Evolutionary conservation across 352 stramenopile genomes (phyloP), one percentile per base, ranked within the genome.

Genomic region (Globisporangium orthogonon): DNA sequence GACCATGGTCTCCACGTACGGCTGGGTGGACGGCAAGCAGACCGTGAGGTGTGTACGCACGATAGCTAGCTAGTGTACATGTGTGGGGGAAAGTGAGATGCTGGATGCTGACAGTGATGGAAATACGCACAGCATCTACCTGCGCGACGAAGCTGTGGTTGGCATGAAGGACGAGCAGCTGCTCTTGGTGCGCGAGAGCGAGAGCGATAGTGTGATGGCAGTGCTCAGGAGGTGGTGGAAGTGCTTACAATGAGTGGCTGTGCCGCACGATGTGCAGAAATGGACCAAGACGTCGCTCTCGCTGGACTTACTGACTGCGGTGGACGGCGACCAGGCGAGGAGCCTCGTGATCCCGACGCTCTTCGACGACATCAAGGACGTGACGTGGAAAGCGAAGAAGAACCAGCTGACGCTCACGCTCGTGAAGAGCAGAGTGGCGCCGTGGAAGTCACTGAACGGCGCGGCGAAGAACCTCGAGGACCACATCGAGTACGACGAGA

Each of bases 401-500:
- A 78, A 87, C 50, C 72, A 76, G 6, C 70, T 94, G 4, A 84
- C 76, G 10, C 64, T 94, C 41, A 88, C 76, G 52, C 65, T 94
- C 44, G 71, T 66, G 56, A 94, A 94, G 61, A 70, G 70, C 9
- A 54, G 81, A 39, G 44, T 63, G 17, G 43, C 71, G n/a, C 65
- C 72, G 31, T 94, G 85, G 85, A 87, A 59, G 44, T 94, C 85
- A 41, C 74, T 94, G 29, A 94, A 94, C 49, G 81, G 74, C 54
- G 85, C 85, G 1, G 78, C 81, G 15, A 92, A 87, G 65, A 86
- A 87, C 44, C 67, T 94, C 60, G 81, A 91, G 55, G 74, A 89
- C 17, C 83, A 94, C 70, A 89, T 94, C 48, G 71, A 91, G 56
- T 94, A 94, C 68, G 83, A 94, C 52, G 73, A 86, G 23, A 86